Base-by-base conservation (phyloP, 2,329 filamentous ascomycete species). In the Tolypocladium paradoxum region DNA sequence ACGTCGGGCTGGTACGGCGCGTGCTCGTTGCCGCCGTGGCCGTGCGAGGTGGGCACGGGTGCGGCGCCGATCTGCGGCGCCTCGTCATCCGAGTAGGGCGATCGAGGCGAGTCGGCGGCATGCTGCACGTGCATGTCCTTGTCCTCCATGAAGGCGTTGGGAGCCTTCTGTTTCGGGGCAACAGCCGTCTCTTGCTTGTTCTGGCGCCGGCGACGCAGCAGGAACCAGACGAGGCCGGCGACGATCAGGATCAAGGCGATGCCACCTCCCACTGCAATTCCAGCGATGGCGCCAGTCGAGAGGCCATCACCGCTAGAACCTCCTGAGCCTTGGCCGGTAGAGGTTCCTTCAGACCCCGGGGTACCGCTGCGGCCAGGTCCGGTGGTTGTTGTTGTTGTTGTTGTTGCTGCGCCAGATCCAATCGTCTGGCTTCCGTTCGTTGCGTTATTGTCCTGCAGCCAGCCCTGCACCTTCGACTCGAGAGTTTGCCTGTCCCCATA, bases 231-330 rank as follows among this genome's bases (percentile, higher is more conserved):
- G 8, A 76, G 56, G 3, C 60, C 65, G 6, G 61, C 69, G 57
- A 75, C 55, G 46, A 77, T 52, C 16, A 70, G 60, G 7, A 78
- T 61, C 14, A 68, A 68, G 6, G 65, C 66, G 4, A 73, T 55
- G 11, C 63, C 65, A 45, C 65, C 65, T 7, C 68, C 76, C 2
- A 78, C 67, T 31, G 69, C 74, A 36, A 79, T 77, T 45, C 76
- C 76, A 20, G 70, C 72, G 36, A 73, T 74, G 51, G 74, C 73
- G 27, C 74, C 76, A 0, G 62, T 65, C 3, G 68, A 63, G 3
- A 78, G 65, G 2, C 68, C 62, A 11, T 61, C 58, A 11, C 50
- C 53, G 14, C 62, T 56, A 31, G 43, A 20, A 12, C 9, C 18
- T 20, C 4, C 43, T 14, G 27, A 20, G 6, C 24, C 16, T 6